Evolutionary conservation across 768 basidiomycete genomes (phyloP), one percentile per base, ranked within the genome.

Genomic region (Auriscalpium microsporum): DNA sequence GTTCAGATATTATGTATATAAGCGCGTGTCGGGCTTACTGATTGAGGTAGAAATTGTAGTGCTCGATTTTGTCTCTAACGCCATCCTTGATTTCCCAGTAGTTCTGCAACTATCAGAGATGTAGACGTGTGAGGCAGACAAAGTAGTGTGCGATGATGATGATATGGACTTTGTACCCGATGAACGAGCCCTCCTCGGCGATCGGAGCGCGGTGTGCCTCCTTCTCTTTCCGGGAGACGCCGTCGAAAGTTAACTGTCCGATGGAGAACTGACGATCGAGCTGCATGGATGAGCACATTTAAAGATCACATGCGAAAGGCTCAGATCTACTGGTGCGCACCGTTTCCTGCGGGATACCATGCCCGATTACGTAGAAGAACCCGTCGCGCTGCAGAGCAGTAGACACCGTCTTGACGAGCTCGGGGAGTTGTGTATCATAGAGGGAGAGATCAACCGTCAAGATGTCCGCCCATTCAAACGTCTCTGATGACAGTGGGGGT

Each of bases 81-180:
- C 69, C 70, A 51, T 70, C 65, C 45, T 69, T 71, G 51, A 72
- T 71, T 52, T 71, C 69, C 69, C 68, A 69, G 45, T 66, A 69
- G 40, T 67, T 71, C 53, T 68, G 67, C 4, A 71, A 63, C 69
- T 68, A 48, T 14, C 16, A 46, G 16, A 42, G 35, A 28, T 28
- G 28, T 7, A 5, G 28, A 28, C 28, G 4, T 28, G 28, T 28
- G 28, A 28, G 28, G 28, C 28, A 28, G 28, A 4, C 0, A 28
- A 28, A 42, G 21, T 19, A 28, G 10, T 23, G 10, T n/a, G 21
- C 21, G 21, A 11, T 35, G 8, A 44, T 21, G 14, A 44, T 16
- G 10, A 19, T 13, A 21, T 59, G 14, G 28, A 69, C 69, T 56
- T 72, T 72, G 59, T 72, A 71, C 14, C 71, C 69, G 28, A 66